Evolutionary conservation across 2,329 filamentous ascomycete species (phyloP), one percentile per base, ranked within the genome.

Genomic region (Arthrinium phaeospermum): DNA sequence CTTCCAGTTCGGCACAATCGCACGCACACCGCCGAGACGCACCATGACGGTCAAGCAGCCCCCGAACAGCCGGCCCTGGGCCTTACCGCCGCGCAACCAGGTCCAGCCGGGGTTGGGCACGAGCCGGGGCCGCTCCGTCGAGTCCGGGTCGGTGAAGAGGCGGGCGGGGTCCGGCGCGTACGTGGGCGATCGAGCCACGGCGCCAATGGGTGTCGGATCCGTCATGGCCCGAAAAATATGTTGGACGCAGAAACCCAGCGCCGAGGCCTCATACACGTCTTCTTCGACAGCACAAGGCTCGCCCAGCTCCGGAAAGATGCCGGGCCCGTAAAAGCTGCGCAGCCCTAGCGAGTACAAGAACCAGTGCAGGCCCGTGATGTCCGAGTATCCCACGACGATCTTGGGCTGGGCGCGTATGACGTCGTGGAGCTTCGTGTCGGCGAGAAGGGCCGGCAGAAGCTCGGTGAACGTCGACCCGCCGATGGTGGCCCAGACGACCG

Each of bases 281-380:
- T 79, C 75, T 2, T 76, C 73, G 7, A 72, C 47, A 0, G 77
- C 73, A 13, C 70, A 74, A 0, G 75, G 68, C 45, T 80, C 81
- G 44, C 82, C 82, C 0, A 85, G 81, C 73, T 85, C 83, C 1
- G 82, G 77, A 67, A 85, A 79, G 1, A 80, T 76, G 4, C 81
- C 79, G 2, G 84, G 84, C 0, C 84, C 84, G 75, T 85, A 85
- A 70, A 85, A 85, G 5, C 83, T 85, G 53, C 83, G 82, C 47
- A 85, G 76, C 0, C 84, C 84, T 14, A 78, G 37, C 0, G 79
- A 80, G 72, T 82, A 73, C 46, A 85, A 75, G 68, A 82, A 81
- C 84, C 84, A 85, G 76, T 85, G 84, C 47, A 85, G 71, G 45
- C 80, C 79, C 0, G 82, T 83, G 70, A 85, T 85, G 71, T 85